Percentiles rank a stretch among this genome's conserved stretches.
These are phyloP conservation scores for Linnemannia schmuckeri DNA, from an alignment of 192 early-diverging fungal species.

Conservation along the genomic window DNA sequence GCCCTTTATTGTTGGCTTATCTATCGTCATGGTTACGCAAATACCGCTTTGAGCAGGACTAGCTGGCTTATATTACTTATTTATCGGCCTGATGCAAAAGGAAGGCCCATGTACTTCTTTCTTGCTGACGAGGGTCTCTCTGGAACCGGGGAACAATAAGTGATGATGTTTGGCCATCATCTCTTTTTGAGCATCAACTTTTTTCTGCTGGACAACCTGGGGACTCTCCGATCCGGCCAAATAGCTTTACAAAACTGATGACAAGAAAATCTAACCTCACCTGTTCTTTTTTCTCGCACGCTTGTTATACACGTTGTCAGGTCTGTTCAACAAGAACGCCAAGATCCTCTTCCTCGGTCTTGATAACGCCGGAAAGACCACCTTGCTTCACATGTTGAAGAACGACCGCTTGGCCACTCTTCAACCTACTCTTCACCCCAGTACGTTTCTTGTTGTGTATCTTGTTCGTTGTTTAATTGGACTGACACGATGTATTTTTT, in stretches of 20 bases:
- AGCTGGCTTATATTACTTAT: background rate
- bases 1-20: background rate
- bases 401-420: slow-evolving; percentile 96
- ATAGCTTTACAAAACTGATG: background rate
- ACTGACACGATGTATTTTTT: background rate
- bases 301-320: slow-evolving; percentile 59
- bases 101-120: background rate
- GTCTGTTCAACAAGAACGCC: slow-evolving; percentile 98
- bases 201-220: background rate
- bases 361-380: slow-evolving; percentile 99
- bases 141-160: background rate
- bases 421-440: slow-evolving; percentile 97
- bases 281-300: background rate
- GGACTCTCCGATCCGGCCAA: background rate
- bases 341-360: slow-evolving; percentile 99
- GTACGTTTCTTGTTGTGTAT: slow-evolving; percentile 53
- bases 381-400: slow-evolving; percentile 99
- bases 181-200: background rate
- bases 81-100: background rate
- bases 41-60: background rate
- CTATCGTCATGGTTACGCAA: slow-evolving; percentile 10
- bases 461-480: background rate
- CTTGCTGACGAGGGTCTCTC: background rate
- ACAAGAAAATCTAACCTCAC: background rate
- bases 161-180: background rate